Percentiles rank a stretch among this genome's conserved stretches.
These are phyloP conservation scores for Oxyria digyna DNA, from an alignment of 148 eudicot genomes.

Conservation along the genomic window DNA sequence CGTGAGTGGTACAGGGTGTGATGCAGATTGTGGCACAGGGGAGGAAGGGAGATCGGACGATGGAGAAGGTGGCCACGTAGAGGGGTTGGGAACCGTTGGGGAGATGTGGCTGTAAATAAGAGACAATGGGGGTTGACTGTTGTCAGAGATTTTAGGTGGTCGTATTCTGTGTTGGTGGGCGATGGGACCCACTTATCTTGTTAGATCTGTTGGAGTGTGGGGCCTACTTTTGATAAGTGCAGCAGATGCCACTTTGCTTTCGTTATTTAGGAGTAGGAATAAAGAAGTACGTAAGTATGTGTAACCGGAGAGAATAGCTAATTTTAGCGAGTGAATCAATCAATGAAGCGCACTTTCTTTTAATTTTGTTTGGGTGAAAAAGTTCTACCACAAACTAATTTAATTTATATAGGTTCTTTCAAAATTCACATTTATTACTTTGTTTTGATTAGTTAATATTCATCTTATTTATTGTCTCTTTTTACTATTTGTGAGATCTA, in stretches of 20 bases:
- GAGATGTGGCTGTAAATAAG: neutral
- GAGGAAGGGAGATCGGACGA: neutral
- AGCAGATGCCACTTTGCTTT: too few relatives aligned
- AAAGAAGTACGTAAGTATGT: neutral
- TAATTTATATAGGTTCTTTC: too few relatives aligned
- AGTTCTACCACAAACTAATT: too few relatives aligned
- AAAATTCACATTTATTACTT: too few relatives aligned
- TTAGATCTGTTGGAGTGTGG: neutral
- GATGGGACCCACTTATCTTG: constrained; percentile 1
- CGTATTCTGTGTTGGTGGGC: constrained; percentile 1
- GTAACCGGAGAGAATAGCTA: neutral
- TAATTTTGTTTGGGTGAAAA: neutral
- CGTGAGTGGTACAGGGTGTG: too few relatives aligned
- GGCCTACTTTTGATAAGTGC: neutral
- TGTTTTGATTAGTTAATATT: too few relatives aligned
- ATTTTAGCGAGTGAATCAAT: neutral
- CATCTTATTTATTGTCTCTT: too few relatives aligned
- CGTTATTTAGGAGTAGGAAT: neutral
- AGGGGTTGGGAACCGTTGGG: neutral
- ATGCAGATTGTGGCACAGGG: too few relatives aligned
- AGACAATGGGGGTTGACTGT: constrained; percentile 2
- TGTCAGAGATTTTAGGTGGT: neutral
- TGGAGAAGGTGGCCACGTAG: neutral
- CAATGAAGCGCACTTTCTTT: neutral
- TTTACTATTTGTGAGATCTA: too few relatives aligned